Conservation (phyloP, 345 rosid species). For the Populus euphratica region DNA sequence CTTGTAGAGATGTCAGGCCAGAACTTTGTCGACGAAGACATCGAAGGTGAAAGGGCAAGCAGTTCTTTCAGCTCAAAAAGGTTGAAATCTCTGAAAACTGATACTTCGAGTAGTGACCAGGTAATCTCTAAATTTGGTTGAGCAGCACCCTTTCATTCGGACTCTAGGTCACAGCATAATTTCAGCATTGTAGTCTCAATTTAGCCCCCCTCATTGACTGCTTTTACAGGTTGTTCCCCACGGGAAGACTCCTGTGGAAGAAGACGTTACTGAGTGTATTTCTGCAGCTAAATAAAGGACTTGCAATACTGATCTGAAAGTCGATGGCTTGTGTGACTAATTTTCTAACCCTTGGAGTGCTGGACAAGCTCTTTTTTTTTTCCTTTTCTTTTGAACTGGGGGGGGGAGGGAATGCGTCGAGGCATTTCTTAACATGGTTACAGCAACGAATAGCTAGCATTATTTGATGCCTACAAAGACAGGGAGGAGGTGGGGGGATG, state of each 20-base stretch:
- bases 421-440: neutral
- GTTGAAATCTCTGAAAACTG: slow-evolving; percentile 25
- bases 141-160: neutral
- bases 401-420: neutral
- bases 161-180: too few relatives aligned
- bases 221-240: slow-evolving; percentile 21
- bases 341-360: neutral
- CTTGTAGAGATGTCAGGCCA: slow-evolving; percentile 78
- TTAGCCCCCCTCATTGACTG: neutral
- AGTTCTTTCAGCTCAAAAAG: slow-evolving; percentile 33
- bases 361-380: neutral
- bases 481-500: neutral
- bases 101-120: slow-evolving; percentile 39
- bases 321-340: neutral
- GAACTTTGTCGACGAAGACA: slow-evolving; percentile 68
- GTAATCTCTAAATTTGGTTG: slow-evolving; percentile 7
- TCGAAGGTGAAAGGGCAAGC: slow-evolving; percentile 29
- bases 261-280: neutral
- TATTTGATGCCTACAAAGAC: neutral
- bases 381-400: neutral
- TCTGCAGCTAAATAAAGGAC: slow-evolving; percentile 2
- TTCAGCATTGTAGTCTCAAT: neutral
- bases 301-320: neutral
- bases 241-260: slow-evolving; percentile 11
- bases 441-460: neutral